phyloP scores from a whole-genome alignment of 345 rosid species.

The Limnanthes douglasii region DNA sequence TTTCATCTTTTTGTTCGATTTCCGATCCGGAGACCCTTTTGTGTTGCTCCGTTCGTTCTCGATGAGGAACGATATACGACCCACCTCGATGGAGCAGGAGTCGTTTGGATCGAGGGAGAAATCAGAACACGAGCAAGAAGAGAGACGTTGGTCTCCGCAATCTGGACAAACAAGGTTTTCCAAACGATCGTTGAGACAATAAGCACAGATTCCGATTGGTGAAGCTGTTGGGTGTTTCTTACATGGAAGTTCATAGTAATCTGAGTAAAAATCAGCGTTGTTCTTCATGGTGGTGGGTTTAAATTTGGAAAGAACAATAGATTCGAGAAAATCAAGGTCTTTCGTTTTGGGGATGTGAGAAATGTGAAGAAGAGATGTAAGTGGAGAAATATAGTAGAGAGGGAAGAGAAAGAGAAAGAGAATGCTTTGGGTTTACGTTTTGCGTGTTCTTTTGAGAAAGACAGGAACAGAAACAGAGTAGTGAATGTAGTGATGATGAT shows the following conservation, averaged over 20 bases:
- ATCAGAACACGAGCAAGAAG: conserved; percentile 88
- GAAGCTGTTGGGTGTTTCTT: conserved; percentile 71
- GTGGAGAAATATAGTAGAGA: too few species aligned
- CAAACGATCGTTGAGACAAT: conserved; percentile 85
- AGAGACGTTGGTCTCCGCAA: conserved; percentile 87
- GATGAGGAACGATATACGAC: conserved; percentile 74
- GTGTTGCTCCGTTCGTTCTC: conserved; percentile 37
- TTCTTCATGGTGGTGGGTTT: too few species aligned
- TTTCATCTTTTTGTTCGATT: conserved; percentile 22
- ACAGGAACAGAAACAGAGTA: too few species aligned
- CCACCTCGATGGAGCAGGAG: conserved; percentile 46
- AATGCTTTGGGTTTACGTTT: too few species aligned
- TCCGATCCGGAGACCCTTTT: conserved; percentile 12
- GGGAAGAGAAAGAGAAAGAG: too few species aligned
- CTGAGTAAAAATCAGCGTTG: too few species aligned
- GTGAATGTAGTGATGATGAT: too few species aligned
- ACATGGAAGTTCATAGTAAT: conserved; percentile 70
- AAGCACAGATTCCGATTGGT: conserved; percentile 65
- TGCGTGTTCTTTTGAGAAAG: too few species aligned
- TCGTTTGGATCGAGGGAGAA: conserved; percentile 55
- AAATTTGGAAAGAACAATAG: too few species aligned
- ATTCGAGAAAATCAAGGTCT: too few species aligned
- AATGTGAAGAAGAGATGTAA: too few species aligned
- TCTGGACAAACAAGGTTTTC: conserved; percentile 74
- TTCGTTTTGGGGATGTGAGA: too few species aligned